A percentile compares a stretch with the other conserved stretches of the same genome.
phyloP scores from a whole-genome alignment of 116 monocot genomes.

The Iris pallida region DNA sequence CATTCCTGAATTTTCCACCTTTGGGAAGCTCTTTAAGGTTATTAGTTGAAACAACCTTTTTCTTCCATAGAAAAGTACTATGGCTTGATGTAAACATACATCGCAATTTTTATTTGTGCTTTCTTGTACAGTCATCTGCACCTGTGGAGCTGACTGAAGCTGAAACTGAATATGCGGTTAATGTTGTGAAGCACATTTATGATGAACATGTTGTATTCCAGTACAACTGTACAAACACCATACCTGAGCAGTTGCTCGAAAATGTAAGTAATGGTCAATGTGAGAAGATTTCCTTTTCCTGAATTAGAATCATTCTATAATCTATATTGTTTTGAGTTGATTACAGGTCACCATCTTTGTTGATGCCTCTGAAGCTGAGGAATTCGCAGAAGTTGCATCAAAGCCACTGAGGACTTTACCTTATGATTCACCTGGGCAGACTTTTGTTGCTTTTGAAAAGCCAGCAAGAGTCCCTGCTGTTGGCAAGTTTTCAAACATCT shows the following conservation, averaged over 20 bases:
- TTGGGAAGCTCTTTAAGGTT: conserved; percentile 95
- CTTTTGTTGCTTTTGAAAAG: conserved; percentile 89
- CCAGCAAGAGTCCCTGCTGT: conserved; percentile 63
- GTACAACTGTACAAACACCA: conserved; percentile 96
- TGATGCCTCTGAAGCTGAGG: conserved; percentile 91
- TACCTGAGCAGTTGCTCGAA: conserved; percentile 88
- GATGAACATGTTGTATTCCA: conserved; percentile 81
- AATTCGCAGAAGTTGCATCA: conserved; percentile 66
- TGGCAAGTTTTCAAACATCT: conserved; percentile 88
- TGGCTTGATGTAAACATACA: background rate
- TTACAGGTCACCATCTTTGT: conserved; percentile 81
- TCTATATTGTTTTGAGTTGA: conserved; percentile 4
- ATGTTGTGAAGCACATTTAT: conserved; percentile 97
- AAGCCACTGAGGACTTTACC: conserved; percentile 69
- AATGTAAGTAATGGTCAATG: conserved; percentile 37
- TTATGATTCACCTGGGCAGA: conserved; percentile 90
- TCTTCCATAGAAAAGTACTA: background rate
- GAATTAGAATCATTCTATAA: background rate
- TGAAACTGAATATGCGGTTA: conserved; percentile 97
- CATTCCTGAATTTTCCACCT: conserved; percentile 78
- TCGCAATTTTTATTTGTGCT: background rate
- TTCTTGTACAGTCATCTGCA: conserved; percentile 68
- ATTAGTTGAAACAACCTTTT: background rate
- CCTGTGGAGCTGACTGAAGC: conserved; percentile 96
- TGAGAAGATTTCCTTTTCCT: background rate